Conservation (phyloP, 2,329 filamentous ascomycete genomes). For the Xylaria polymorpha region DNA sequence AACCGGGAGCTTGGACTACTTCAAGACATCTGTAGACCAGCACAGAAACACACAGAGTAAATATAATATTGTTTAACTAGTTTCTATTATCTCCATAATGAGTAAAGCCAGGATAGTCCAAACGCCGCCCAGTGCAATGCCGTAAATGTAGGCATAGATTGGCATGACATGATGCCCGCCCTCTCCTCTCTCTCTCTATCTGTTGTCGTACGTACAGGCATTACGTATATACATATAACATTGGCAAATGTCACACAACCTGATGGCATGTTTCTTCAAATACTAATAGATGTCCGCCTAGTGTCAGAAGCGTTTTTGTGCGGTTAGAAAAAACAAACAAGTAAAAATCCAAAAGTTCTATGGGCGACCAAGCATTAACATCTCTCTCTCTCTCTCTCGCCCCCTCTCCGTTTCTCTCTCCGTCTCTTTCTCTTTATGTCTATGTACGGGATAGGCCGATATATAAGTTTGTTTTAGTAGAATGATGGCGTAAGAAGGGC, state of each 20-base stretch:
- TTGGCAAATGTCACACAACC: constrained; percentile 18
- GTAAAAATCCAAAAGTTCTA: constrained; percentile 6
- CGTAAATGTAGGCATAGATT: not conserved
- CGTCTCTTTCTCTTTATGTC: constrained; percentile 1
- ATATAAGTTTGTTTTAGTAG: not conserved
- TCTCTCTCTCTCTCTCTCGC: not conserved
- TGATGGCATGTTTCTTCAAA: not conserved
- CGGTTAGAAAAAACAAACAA: not conserved
- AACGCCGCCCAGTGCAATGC: constrained; percentile 33
- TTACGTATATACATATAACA: constrained; percentile 22
- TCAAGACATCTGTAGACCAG: not conserved
- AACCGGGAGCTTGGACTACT: not conserved
- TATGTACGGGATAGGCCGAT: constrained; percentile 12
- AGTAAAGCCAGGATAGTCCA: constrained; percentile 17
- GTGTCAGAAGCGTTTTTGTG: not conserved
- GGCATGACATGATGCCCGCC: constrained; percentile 3
- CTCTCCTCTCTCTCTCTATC: not conserved
- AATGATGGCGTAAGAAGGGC: constrained; percentile 16
- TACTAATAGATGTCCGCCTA: not conserved
- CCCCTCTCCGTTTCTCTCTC: not conserved
- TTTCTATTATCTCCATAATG: constrained; percentile 3
- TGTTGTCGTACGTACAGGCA: constrained; percentile 16
- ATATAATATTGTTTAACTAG: not conserved
- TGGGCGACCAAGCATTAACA: not conserved
- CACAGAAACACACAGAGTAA: not conserved